A percentile compares a stretch with the other conserved stretches of the same genome.
These are phyloP conservation scores for Apium graveolens DNA, from an alignment of 129 eudicot species.

Conservation along the genomic window DNA sequence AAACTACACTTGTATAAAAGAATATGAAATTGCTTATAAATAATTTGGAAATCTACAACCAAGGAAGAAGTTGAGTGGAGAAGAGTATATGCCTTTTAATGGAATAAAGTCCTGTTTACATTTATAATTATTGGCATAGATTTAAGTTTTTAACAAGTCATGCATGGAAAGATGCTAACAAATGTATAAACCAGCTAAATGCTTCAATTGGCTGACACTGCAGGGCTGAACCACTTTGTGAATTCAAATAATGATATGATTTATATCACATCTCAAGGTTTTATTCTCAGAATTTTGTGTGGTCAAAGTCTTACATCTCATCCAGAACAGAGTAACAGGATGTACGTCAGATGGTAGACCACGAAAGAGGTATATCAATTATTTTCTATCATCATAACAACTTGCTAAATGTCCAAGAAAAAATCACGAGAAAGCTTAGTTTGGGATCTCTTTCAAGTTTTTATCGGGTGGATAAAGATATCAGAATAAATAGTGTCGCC, in stretches of 20 bases:
- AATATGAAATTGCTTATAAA: not conserved
- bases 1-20: not conserved
- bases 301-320: not conserved
- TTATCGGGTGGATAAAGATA: not conserved
- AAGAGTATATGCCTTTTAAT: not conserved
- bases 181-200: not conserved
- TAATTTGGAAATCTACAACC: not conserved
- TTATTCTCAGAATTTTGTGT: not conserved
- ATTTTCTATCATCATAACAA: too few species aligned
- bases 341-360: not conserved
- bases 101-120: too few species aligned
- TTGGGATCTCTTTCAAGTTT: not conserved
- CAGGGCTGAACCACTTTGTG: not conserved
- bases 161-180: not conserved
- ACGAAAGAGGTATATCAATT: not conserved
- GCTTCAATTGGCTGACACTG: not conserved
- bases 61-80: not conserved
- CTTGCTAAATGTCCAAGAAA: too few species aligned
- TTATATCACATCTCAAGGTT: not conserved
- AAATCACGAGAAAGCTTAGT: too few species aligned
- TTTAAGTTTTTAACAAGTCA: not conserved
- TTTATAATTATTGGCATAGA: not conserved
- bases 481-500: not conserved
- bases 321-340: not conserved
- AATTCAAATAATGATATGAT: not conserved